Conservation (phyloP, 768 basidiomycete genomes). For the Butyriboletus loyo region DNA sequence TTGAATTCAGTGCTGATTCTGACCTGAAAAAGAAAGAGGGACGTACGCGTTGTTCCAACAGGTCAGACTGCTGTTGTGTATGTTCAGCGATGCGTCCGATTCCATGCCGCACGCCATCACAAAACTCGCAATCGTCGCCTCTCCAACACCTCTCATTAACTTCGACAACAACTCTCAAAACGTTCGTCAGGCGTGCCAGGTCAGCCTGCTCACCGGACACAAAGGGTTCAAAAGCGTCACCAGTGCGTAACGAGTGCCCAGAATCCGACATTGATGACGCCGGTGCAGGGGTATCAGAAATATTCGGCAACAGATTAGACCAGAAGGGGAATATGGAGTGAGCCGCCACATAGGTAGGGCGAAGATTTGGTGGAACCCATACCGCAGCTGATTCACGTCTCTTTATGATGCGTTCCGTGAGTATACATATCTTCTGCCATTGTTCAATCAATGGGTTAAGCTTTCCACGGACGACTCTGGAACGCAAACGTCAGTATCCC, state of each 20-base stretch:
- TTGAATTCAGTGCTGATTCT: constrained; percentile 1
- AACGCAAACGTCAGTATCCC: background rate
- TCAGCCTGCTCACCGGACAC: constrained; percentile 63
- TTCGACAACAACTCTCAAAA: constrained; percentile 72
- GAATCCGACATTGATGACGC: constrained; percentile 13
- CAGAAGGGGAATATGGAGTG: constrained; percentile 62
- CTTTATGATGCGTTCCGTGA: constrained; percentile 85
- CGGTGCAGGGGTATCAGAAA: constrained; percentile 32
- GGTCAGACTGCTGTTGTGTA: constrained; percentile 67
- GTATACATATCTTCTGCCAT: constrained; percentile 87
- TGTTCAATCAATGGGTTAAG: constrained; percentile 79
- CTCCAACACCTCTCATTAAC: constrained; percentile 81
- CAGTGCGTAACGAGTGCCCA: constrained; percentile 8
- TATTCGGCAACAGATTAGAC: constrained; percentile 30
- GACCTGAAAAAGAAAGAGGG: background rate
- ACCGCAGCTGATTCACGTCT: constrained; percentile 91
- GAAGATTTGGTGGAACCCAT: constrained; percentile 62
- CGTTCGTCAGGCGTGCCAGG: constrained; percentile 78
- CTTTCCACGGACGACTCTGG: constrained; percentile 71
- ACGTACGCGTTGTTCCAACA: constrained; percentile 70
- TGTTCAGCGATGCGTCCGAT: constrained; percentile 65
- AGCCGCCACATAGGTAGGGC: constrained; percentile 64
- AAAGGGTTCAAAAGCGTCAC: constrained; percentile 21
- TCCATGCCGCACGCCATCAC: constrained; percentile 72
- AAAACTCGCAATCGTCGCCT: constrained; percentile 78